phyloP scores from a whole-genome alignment of 257 asterid species.

The Jaltomata sinuosa region DNA sequence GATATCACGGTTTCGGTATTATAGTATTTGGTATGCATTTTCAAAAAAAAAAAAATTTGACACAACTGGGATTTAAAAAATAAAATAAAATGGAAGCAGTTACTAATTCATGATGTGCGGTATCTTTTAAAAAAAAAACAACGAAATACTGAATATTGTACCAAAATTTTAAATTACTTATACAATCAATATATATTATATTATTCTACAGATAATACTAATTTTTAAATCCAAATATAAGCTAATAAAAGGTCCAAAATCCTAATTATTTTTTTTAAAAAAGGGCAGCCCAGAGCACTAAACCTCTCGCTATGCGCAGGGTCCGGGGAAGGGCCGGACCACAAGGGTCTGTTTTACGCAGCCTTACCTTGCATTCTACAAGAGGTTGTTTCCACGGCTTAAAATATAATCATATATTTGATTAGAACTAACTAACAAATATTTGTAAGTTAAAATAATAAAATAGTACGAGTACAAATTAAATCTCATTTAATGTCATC shows the following conservation, averaged over 20 bases:
- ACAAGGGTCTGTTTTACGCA: too few relatives aligned
- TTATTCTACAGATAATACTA: not conserved
- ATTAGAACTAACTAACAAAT: not conserved
- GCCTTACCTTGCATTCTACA: too few relatives aligned
- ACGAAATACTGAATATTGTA: not conserved
- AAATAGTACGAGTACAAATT: not conserved
- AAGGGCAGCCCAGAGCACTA: too few relatives aligned
- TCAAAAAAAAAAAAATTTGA: not conserved
- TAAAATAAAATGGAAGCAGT: not conserved
- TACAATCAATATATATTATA: not conserved
- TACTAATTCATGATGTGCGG: not conserved
- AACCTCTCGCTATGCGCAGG: too few relatives aligned
- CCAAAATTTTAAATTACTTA: not conserved
- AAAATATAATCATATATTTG: not conserved
- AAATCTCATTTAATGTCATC: not conserved
- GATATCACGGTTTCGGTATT: not conserved
- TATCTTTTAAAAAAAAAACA: not conserved
- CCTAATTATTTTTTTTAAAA: too few relatives aligned
- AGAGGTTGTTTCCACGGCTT: too few relatives aligned
- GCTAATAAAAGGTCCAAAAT: not conserved
- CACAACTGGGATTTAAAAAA: not conserved
- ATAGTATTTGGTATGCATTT: not conserved
- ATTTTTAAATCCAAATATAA: not conserved
- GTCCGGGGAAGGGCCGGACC: too few relatives aligned
- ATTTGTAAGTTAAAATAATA: not conserved